Evolutionary conservation across 129 eudicot species (phyloP).

Genomic region (Escallonia herrerae): DNA sequence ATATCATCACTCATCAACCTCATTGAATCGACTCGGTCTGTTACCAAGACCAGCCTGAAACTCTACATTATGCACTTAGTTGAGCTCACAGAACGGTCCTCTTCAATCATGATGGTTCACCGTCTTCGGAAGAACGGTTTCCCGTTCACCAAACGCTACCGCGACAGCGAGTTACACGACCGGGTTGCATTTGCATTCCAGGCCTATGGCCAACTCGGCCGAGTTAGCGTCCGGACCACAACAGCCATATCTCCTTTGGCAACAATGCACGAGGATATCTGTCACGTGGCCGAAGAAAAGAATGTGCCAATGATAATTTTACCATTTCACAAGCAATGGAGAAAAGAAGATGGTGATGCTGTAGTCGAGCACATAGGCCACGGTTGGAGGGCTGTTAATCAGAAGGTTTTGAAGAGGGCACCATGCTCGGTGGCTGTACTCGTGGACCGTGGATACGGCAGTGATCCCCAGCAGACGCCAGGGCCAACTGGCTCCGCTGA

Average conservation of each 20-base stretch:
- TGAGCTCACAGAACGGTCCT: conserved; percentile 75
- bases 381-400: conserved; percentile 78
- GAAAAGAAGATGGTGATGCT: conserved; percentile 37
- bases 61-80: conserved; percentile 79
- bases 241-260: conserved; percentile 64
- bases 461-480: conserved; percentile 19
- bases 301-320: conserved; percentile 52
- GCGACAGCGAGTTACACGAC: conserved; percentile 37
- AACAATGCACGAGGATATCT: conserved; percentile 80
- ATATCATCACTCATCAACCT: conserved; percentile 55
- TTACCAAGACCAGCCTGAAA: conserved; percentile 42
- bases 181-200: conserved; percentile 57
- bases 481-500: conserved; percentile 16
- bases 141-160: conserved; percentile 47
- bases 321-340: conserved; percentile 82
- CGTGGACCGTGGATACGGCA: conserved; percentile 66
- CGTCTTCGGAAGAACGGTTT: conserved; percentile 61
- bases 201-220: conserved; percentile 54
- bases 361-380: conserved; percentile 60
- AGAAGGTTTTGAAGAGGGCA: conserved; percentile 50
- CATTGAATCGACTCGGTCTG: conserved; percentile 59
- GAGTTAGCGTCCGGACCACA: conserved; percentile 56
- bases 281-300: conserved; percentile 71
- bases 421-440: conserved; percentile 78
- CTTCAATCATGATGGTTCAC: conserved; percentile 76